A percentile compares a stretch with the other conserved stretches of the same genome.
Evolutionary conservation across 257 asterid genomes (phyloP).

Genomic region (Primulina eburnea): DNA sequence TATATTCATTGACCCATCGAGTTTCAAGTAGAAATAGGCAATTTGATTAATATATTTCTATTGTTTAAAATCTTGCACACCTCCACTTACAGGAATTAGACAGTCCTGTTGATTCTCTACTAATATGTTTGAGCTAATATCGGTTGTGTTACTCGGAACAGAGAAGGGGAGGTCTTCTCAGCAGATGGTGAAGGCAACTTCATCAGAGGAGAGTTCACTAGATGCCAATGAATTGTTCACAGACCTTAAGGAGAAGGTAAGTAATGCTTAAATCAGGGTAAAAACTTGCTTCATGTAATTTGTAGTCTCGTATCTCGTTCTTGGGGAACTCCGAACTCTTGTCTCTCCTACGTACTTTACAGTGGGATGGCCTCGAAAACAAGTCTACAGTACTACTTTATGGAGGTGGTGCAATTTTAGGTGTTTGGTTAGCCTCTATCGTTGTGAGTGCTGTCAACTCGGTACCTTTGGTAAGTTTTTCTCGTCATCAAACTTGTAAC

Average conservation of each 20-base stretch:
- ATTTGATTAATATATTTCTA: too few relatives aligned
- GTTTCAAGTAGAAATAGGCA: too few relatives aligned
- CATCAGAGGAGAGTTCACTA: constrained; percentile 71
- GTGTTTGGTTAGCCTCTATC: constrained; percentile 75
- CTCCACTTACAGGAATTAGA: neutral
- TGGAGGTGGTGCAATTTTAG: constrained; percentile 86
- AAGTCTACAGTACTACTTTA: constrained; percentile 70
- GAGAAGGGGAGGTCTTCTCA: constrained; percentile 52
- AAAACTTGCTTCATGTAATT: neutral
- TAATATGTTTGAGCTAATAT: constrained; percentile 2
- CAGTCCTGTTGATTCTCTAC: neutral
- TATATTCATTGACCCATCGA: too few relatives aligned
- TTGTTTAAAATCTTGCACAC: neutral
- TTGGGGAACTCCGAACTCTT: neutral
- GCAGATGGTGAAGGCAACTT: constrained; percentile 60
- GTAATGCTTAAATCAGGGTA: neutral
- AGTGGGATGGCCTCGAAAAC: constrained; percentile 98
- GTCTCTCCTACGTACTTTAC: neutral
- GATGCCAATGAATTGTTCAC: constrained; percentile 61
- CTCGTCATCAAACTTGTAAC: neutral
- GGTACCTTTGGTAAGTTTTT: constrained; percentile 80
- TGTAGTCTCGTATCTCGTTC: neutral
- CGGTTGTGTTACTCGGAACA: constrained; percentile 33
- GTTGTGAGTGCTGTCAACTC: constrained; percentile 83
- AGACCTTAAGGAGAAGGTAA: constrained; percentile 85